These are phyloP conservation scores for Neurospora crassa DNA, from an alignment of 2,329 filamentous ascomycete genomes.

Conservation along the genomic window DNA sequence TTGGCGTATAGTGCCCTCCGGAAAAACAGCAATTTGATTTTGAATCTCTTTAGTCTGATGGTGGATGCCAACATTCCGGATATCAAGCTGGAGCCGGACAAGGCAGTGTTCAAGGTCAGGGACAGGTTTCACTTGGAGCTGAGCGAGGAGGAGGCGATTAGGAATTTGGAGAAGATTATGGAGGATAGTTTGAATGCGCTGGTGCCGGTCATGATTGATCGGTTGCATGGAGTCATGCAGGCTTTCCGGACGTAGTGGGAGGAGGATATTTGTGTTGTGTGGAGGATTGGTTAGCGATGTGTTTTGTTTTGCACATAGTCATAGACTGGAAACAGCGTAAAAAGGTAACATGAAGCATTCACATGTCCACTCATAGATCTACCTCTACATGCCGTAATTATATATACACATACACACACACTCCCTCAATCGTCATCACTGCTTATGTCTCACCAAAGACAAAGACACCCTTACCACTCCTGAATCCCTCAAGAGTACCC, in stretches of 20 bases:
- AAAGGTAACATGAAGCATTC: not conserved
- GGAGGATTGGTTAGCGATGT: not conserved
- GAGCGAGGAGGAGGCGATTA: slow-evolving; percentile 82
- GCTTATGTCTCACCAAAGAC: slow-evolving; percentile 56
- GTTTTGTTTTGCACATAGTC: not conserved
- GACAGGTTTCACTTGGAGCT: slow-evolving; percentile 90
- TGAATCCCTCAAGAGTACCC: slow-evolving; percentile 73
- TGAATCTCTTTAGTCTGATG: slow-evolving; percentile 96
- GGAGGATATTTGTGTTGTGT: not conserved
- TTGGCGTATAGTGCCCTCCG: slow-evolving; percentile 85
- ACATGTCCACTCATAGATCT: not conserved
- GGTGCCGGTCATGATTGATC: slow-evolving; percentile 90
- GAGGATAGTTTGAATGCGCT: slow-evolving; percentile 84
- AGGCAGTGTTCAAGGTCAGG: slow-evolving; percentile 88
- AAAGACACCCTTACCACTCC: slow-evolving; percentile 83
- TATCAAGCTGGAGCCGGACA: slow-evolving; percentile 84
- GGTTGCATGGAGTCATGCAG: slow-evolving; percentile 88
- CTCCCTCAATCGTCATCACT: not conserved
- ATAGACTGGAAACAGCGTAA: not conserved
- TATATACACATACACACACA: not conserved
- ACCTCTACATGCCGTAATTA: not conserved
- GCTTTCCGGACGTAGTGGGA: slow-evolving; percentile 61
- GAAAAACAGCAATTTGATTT: slow-evolving; percentile 80
- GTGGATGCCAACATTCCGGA: slow-evolving; percentile 95
- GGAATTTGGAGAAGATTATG: slow-evolving; percentile 80